Evolutionary conservation across 2,329 filamentous ascomycete genomes (phyloP).

Genomic region (Escovopsis sp.): DNA sequence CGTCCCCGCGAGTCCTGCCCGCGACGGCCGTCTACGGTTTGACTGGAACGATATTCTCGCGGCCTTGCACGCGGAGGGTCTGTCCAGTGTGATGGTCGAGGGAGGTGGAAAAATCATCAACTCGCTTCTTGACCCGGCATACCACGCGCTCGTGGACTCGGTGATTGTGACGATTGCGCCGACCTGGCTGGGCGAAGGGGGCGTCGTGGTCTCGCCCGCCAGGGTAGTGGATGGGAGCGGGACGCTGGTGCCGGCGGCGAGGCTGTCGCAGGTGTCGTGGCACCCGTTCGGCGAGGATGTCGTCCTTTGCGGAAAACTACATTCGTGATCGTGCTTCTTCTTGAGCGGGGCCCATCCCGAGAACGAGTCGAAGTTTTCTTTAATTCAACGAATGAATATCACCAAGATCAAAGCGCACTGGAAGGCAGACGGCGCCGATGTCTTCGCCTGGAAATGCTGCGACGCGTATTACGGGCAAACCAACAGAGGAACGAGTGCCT

Average conservation of each 20-base stretch:
- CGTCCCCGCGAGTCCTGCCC: conserved; percentile 20
- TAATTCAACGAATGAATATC: no score
- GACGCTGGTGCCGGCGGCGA: conserved; percentile 43
- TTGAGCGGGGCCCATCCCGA: no score
- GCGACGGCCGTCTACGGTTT: conserved; percentile 29
- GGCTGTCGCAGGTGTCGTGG: conserved; percentile 56
- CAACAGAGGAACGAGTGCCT: no score
- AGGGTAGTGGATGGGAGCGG: conserved; percentile 35
- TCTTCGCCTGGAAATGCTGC: no score
- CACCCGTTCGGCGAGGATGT: conserved; percentile 68
- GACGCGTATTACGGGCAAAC: no score
- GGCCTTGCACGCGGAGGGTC: conserved; percentile 40
- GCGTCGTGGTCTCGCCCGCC: conserved; percentile 63
- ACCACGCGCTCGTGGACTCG: conserved; percentile 51
- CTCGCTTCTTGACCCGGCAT: conserved; percentile 50
- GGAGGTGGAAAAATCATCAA: conserved; percentile 77
- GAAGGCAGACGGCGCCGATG: no score
- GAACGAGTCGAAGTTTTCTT: no score
- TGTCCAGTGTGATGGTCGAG: conserved; percentile 81
- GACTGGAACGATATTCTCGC: conserved; percentile 51
- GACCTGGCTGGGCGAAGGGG: conserved; percentile 73
- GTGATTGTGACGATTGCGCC: conserved; percentile 84
- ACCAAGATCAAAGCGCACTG: no score
- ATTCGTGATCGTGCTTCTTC: not conserved
- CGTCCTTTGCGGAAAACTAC: conserved; percentile 58